These are phyloP conservation scores for Pigoraptor vietnamica DNA, from an alignment of 78 protist genomes.

Conservation along the genomic window DNA sequence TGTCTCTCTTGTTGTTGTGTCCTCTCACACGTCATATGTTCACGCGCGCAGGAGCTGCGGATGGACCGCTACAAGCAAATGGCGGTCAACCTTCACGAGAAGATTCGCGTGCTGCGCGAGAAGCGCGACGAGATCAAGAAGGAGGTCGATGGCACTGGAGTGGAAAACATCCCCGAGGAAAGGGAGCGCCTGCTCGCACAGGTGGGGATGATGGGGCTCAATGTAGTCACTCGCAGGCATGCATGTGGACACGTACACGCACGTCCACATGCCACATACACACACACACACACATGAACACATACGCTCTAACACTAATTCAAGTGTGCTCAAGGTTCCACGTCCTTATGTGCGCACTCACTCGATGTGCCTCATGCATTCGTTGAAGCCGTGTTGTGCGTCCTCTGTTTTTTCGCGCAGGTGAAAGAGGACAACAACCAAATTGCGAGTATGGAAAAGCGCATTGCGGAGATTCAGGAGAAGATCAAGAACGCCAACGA, in stretches of 20 bases:
- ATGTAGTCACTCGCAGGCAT: not conserved
- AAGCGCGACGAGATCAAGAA: not conserved
- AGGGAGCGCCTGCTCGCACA: not conserved
- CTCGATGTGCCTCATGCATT: too few relatives aligned
- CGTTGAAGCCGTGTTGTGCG: too few relatives aligned
- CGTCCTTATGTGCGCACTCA: too few relatives aligned
- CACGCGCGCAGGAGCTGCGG: not conserved
- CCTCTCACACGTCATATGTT: not conserved
- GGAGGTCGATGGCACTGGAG: not conserved
- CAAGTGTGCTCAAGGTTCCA: not conserved
- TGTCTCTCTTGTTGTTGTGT: too few relatives aligned
- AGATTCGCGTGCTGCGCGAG: not conserved
- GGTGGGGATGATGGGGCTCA: not conserved
- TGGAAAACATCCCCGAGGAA: not conserved
- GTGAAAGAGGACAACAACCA: not conserved
- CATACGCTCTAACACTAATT: too few relatives aligned
- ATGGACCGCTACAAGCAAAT: not conserved
- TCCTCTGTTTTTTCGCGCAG: too few relatives aligned
- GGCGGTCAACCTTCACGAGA: not conserved
- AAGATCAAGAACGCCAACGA: not conserved
- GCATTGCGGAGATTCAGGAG: not conserved
- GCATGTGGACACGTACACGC: not conserved
- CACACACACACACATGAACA: too few relatives aligned
- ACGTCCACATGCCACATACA: too few relatives aligned
- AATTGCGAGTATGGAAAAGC: not conserved